Conservation (phyloP, 805 yeast species). For the Teunomyces lycoperdinae region DNA sequence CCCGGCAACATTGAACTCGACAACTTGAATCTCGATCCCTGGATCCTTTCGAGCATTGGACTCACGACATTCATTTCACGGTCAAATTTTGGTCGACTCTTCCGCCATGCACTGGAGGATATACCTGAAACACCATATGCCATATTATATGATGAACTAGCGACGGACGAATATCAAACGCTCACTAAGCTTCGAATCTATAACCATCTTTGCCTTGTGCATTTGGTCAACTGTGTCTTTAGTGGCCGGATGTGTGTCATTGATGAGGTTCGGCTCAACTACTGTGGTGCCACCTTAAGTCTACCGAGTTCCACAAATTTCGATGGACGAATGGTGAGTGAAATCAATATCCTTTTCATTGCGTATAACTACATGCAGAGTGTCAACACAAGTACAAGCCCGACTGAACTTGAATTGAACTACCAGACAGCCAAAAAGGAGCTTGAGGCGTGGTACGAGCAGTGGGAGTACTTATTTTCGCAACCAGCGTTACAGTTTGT, state of each 20-base stretch:
- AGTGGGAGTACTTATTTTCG: conserved; percentile 66
- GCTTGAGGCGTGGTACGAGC: conserved; percentile 58
- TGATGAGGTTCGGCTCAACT: conserved; percentile 57
- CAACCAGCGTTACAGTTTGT: conserved; percentile 75
- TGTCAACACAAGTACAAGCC: conserved; percentile 7
- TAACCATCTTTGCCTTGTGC: conserved; percentile 69
- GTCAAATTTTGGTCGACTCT: conserved; percentile 43
- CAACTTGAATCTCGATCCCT: conserved; percentile 58
- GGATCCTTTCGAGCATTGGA: conserved; percentile 67
- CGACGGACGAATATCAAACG: conserved; percentile 45
- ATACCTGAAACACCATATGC: conserved; percentile 12
- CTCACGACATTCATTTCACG: conserved; percentile 58
- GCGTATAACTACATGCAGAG: conserved; percentile 48
- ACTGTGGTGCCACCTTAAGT: conserved; percentile 56
- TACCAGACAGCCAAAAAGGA: conserved; percentile 44
- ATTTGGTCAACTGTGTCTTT: conserved; percentile 61
- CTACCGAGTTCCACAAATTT: conserved; percentile 65
- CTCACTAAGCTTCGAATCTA: conserved; percentile 61
- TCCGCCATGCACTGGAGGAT: conserved; percentile 11
- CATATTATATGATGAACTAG: conserved; percentile 31
- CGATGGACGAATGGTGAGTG: conserved; percentile 82
- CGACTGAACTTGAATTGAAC: background rate
- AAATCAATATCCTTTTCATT: conserved; percentile 57
- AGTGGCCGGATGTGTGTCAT: conserved; percentile 64
- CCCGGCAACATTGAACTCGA: conserved; percentile 17